Conservation (phyloP, 1,284 basidiomycete species). For the Ustilago nuda region DNA sequence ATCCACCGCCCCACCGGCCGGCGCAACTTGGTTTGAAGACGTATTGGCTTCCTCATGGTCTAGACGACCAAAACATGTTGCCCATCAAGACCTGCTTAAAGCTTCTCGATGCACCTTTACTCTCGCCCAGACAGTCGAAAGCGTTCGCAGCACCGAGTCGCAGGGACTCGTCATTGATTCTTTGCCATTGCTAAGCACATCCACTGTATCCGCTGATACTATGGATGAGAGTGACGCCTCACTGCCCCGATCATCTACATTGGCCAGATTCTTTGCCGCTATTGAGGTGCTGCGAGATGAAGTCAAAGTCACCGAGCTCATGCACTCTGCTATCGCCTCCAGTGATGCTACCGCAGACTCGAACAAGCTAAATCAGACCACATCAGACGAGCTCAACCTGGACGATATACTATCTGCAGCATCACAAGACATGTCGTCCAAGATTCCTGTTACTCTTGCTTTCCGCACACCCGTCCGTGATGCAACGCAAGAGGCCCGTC, state of each 20-base stretch:
- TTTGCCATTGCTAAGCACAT: constrained; percentile 23
- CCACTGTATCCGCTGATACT: constrained; percentile 6
- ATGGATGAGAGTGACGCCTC: constrained; percentile 24
- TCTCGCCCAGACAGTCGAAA: constrained; percentile 38
- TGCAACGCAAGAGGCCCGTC: constrained; percentile 19
- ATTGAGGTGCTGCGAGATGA: constrained; percentile 48
- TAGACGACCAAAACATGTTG: constrained; percentile 7
- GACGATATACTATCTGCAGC: constrained; percentile 33
- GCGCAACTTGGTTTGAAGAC: constrained; percentile 48
- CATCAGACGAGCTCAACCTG: constrained; percentile 15
- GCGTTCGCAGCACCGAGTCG: constrained; percentile 36
- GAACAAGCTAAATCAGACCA: not conserved
- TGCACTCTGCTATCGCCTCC: constrained; percentile 40
- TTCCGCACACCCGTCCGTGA: constrained; percentile 31
- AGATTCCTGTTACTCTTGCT: constrained; percentile 39
- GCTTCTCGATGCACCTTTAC: constrained; percentile 34
- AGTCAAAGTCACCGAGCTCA: constrained; percentile 44
- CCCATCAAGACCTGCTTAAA: constrained; percentile 1
- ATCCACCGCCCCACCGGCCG: not conserved
- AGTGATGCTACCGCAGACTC: constrained; percentile 1
- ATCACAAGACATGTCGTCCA: not conserved
- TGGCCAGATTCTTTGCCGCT: constrained; percentile 40
- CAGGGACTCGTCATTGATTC: constrained; percentile 47
- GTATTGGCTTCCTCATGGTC: constrained; percentile 40
- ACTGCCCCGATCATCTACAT: constrained; percentile 7